Evolutionary conservation across 2,329 filamentous ascomycete species (phyloP), one percentile per base, ranked within the genome.

Genomic region (Colletotrichum orchidophilum): DNA sequence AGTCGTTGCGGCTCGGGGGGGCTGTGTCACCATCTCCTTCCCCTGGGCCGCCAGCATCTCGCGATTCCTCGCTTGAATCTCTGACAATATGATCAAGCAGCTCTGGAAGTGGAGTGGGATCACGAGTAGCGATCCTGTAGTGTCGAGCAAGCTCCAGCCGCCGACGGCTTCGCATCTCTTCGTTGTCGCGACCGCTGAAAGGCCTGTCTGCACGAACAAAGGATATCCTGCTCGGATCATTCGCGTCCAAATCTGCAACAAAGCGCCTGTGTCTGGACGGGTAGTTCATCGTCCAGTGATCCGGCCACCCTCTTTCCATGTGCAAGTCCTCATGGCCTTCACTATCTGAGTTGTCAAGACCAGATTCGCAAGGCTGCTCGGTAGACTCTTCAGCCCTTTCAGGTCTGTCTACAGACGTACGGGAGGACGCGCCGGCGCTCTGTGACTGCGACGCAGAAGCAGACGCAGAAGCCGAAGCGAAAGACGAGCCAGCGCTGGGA

Each of bases 401-500:
- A 1, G 82, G 83, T 9, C 77, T 79, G 2, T 81, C 85, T 58
- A 85, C 83, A 31, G 83, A 85, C 2, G 85, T 87, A 71, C 82
- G 82, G 24, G 85, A 84, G 0, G 88, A 87, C 54, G 77, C 77
- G 1, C 79, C 82, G 2, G 81, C 80, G 63, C 78, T 82, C 72
- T 85, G 85, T 0, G 86, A 84, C 3, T 74, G 74, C 18, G 68
- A 72, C 13, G 79, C 77, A 3, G 77, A 78, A 3, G 81, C 81
- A 0, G 87, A 87, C 13, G 84, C 84, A 49, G 86, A 85, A 4
- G 87, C 84, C n/a, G 84, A 95, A 0, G 91, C 88, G 79, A 97
- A 97, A 0, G 95, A 97, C 1, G 94, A 95, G 33, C 93, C 90
- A 2, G 90, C 89, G 75, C 93, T 97, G 0, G 95, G 94, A 3